A percentile compares a stretch with the other conserved stretches of the same genome.
phyloP scores from a whole-genome alignment of 2,329 filamentous ascomycete species.

The Botryotinia convoluta region DNA sequence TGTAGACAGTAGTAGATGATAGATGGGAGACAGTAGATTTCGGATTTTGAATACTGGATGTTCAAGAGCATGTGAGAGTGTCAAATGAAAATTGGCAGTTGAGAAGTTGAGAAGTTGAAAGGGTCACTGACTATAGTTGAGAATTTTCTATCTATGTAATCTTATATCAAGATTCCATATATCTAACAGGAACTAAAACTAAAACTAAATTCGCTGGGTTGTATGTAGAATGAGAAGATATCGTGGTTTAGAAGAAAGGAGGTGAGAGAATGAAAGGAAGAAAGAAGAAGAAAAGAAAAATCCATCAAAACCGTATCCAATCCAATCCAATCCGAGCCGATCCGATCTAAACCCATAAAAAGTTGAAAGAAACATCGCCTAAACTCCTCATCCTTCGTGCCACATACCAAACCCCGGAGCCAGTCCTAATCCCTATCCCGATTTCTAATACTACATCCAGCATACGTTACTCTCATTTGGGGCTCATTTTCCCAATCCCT shows the following conservation, averaged over 20 bases:
- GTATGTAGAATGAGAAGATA: background rate
- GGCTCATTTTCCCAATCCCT: background rate
- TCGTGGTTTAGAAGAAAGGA: background rate
- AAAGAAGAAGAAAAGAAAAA: background rate
- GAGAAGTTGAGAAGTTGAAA: no score
- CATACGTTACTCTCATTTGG: background rate
- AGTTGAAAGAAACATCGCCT: background rate
- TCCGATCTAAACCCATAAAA: background rate
- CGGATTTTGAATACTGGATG: background rate
- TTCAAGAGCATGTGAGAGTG: background rate
- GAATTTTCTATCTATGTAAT: no score
- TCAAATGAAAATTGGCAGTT: no score
- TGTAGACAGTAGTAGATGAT: background rate
- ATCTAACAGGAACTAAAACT: no score
- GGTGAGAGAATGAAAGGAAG: no score
- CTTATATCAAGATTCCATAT: no score
- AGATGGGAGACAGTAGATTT: background rate
- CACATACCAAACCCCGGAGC: no score
- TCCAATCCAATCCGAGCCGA: background rate
- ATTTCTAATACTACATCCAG: background rate
- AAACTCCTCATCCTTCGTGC: background rate
- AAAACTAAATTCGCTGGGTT: no score
- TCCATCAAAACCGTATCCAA: background rate
- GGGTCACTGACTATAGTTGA: no score
- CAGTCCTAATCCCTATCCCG: background rate